Evolutionary conservation across 257 asterid species (phyloP).

Genomic region (Penstemon newberryi): DNA sequence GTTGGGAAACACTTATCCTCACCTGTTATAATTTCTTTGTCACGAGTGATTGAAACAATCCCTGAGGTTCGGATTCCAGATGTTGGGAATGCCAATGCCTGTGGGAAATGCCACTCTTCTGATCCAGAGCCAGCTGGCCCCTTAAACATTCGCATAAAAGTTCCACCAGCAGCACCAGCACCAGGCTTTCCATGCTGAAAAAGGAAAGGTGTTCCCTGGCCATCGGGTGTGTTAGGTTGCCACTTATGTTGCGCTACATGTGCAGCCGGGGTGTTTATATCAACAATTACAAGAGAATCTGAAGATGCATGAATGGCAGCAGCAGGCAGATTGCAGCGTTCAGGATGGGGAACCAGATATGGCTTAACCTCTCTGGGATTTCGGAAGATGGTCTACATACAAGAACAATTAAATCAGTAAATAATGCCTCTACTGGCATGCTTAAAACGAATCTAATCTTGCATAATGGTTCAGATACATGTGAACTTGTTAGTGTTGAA

Average conservation of each 20-base stretch:
- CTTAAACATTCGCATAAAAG: conserved; percentile 96
- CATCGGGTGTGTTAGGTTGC: conserved; percentile 99
- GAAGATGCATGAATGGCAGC: conserved; percentile 87
- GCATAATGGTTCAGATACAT: conserved; percentile 17
- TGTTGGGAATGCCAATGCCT: conserved; percentile 78
- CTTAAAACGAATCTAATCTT: conserved; percentile 16
- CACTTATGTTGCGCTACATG: conserved; percentile 94
- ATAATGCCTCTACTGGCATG: conserved; percentile 21
- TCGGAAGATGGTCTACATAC: conserved; percentile 87
- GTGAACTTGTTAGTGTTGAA: conserved; percentile 3
- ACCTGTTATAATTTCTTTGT: conserved; percentile 93
- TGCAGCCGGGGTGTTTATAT: conserved; percentile 80
- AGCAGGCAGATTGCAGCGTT: conserved; percentile 98
- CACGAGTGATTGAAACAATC: conserved; percentile 75
- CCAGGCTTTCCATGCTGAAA: conserved; percentile 86
- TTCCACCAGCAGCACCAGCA: conserved; percentile 73
- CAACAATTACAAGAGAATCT: conserved; percentile 82
- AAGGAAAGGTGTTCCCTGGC: conserved; percentile 96
- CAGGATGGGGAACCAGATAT: conserved; percentile 77
- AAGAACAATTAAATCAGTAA: conserved; percentile 27
- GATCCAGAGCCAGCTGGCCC: conserved; percentile 62
- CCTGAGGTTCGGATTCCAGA: conserved; percentile 78
- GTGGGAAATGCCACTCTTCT: conserved; percentile 90
- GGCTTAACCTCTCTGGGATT: conserved; percentile 83
- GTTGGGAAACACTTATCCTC: conserved; percentile 29